These are phyloP conservation scores for Digitaria exilis DNA, from an alignment of 202 grass and related monocot species.

Conservation along the genomic window DNA sequence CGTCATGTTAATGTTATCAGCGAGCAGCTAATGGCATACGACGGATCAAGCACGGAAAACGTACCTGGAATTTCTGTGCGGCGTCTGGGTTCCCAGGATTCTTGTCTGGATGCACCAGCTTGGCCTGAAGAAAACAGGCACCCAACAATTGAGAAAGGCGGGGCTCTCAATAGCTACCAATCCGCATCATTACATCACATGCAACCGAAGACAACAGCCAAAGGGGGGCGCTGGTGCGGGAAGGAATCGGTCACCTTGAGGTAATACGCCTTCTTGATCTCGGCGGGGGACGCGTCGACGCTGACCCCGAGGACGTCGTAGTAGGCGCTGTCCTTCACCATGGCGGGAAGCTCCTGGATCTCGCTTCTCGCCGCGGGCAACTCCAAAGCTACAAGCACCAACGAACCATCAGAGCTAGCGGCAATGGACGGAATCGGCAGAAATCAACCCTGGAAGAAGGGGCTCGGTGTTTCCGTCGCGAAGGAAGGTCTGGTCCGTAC, in stretches of 20 bases:
- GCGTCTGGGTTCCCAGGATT: conserved; percentile 87
- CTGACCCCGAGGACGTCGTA: conserved; percentile 77
- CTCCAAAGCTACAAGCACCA: neutral
- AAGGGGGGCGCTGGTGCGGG: too few relatives aligned
- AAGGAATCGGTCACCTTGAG: conserved; percentile 55
- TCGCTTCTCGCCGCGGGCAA: conserved; percentile 21
- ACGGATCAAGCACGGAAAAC: neutral
- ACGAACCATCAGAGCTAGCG: neutral
- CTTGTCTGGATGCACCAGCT: conserved; percentile 90
- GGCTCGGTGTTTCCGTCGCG: neutral
- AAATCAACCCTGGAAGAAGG: neutral
- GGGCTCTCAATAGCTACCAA: neutral
- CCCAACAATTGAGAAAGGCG: neutral
- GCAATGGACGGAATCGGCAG: neutral
- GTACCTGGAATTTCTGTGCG: conserved; percentile 82
- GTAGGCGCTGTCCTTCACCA: conserved; percentile 91
- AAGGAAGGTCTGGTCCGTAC: neutral
- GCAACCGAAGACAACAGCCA: neutral
- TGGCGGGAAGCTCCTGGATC: conserved; percentile 44
- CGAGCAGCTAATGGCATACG: neutral
- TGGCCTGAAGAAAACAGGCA: conserved; percentile 60
- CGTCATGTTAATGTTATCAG: neutral
- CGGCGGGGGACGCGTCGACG: conserved; percentile 71
- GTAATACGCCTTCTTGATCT: conserved; percentile 98
- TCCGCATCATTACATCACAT: neutral